phyloP scores from a whole-genome alignment of 2,329 filamentous ascomycete species.

The Sporothrix curviconia region DNA sequence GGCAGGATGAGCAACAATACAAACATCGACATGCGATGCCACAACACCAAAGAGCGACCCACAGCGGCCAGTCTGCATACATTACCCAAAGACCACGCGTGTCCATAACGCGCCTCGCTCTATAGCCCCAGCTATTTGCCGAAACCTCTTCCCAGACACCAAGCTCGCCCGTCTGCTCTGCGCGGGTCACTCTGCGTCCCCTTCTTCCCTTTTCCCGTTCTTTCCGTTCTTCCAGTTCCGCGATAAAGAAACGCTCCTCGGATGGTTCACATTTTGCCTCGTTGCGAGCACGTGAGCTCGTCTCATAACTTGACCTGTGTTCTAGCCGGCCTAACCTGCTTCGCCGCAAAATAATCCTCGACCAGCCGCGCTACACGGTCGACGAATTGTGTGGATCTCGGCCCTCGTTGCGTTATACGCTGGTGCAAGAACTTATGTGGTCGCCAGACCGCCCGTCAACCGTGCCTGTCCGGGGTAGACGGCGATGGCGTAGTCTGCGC shows the following conservation, averaged over 20 bases:
- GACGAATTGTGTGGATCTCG: slow-evolving; percentile 52
- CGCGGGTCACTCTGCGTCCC: background rate
- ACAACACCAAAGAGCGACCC: background rate
- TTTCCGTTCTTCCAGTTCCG: background rate
- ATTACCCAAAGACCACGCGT: background rate
- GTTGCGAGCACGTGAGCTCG: background rate
- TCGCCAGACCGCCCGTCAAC: slow-evolving; percentile 57
- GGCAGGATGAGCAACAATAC: background rate
- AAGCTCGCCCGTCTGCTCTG: background rate
- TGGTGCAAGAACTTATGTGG: slow-evolving; percentile 62
- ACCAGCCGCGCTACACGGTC: slow-evolving; percentile 45
- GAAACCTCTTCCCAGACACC: background rate
- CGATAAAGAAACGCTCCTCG: background rate
- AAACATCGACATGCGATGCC: background rate
- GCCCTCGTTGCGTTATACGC: slow-evolving; percentile 56
- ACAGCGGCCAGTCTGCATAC: background rate
- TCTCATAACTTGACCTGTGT: slow-evolving; percentile 4
- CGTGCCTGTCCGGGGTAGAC: slow-evolving; percentile 60
- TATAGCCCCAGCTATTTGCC: background rate
- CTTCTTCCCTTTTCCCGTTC: background rate
- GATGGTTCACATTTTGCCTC: background rate
- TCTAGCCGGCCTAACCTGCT: background rate
- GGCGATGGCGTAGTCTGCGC: slow-evolving; percentile 30
- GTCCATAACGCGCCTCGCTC: background rate
- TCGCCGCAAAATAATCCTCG: slow-evolving; percentile 38